phyloP scores from a whole-genome alignment of 2,329 filamentous ascomycete species.

The Colletotrichum coccodes region DNA sequence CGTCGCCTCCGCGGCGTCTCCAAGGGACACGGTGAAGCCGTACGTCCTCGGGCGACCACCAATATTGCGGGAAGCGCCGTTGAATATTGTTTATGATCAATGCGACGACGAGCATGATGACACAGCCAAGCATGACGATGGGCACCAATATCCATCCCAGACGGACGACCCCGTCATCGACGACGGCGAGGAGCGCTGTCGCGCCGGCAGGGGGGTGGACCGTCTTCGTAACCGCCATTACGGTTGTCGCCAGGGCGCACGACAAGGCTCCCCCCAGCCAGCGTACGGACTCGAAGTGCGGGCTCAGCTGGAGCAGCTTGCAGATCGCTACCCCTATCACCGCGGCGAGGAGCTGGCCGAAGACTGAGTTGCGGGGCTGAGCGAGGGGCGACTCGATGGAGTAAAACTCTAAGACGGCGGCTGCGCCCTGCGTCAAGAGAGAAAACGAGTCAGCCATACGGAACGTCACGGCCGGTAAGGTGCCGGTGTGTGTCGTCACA shows the following conservation, averaged over 20 bases:
- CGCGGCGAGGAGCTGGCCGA: conserved; percentile 74
- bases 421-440: conserved; percentile 66
- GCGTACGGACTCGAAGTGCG: conserved; percentile 59
- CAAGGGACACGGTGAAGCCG: conserved; percentile 12
- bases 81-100: conserved; percentile 77
- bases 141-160: conserved; percentile 78
- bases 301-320: conserved; percentile 70
- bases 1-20: background rate
- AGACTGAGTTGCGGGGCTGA: conserved; percentile 76
- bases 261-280: conserved; percentile 74
- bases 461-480: background rate
- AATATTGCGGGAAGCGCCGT: conserved; percentile 74
- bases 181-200: conserved; percentile 75
- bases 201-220: conserved; percentile 81
- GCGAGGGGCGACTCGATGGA: conserved; percentile 77
- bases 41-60: conserved; percentile 66
- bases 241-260: conserved; percentile 69
- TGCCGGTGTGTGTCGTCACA: conserved; percentile 7
- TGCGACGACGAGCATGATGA: conserved; percentile 70
- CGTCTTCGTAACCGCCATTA: conserved; percentile 78
- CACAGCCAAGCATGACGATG: conserved; percentile 68
- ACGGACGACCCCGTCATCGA: conserved; percentile 60
- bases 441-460: conserved; percentile 2
- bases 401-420: conserved; percentile 80
- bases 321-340: conserved; percentile 69